Conservation (phyloP, 441 rosid species). For the Breynia disticha region DNA sequence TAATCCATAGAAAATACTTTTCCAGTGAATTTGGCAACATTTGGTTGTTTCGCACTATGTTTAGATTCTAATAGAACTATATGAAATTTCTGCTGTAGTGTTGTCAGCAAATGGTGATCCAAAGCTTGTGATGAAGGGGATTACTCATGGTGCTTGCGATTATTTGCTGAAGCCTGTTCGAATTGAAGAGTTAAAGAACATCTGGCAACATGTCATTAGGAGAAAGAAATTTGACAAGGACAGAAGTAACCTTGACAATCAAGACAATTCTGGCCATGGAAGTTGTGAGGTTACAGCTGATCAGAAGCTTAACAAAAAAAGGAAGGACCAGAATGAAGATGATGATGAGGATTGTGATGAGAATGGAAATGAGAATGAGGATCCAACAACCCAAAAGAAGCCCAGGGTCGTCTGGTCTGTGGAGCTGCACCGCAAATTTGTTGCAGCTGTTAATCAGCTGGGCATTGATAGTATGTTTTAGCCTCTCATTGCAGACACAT, state of each 20-base stretch:
- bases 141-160: conserved; percentile 82
- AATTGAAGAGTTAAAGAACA: conserved; percentile 77
- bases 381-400: conserved; percentile 61
- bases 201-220: conserved; percentile 93
- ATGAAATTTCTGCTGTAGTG: conserved; percentile 44
- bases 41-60: too few relatives aligned
- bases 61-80: too few relatives aligned
- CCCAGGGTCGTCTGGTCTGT: conserved; percentile 94
- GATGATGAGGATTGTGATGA: conserved; percentile 66
- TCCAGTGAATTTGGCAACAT: background rate
- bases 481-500: conserved; percentile 8
- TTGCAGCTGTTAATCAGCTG: conserved; percentile 75
- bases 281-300: conserved; percentile 26
- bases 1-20: background rate
- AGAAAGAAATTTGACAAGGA: conserved; percentile 41
- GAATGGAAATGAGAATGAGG: conserved; percentile 63
- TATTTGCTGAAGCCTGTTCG: conserved; percentile 81
- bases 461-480: conserved; percentile 75
- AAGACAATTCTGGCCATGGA: conserved; percentile 23
- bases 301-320: conserved; percentile 42
- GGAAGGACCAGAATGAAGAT: conserved; percentile 66
- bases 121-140: conserved; percentile 83
- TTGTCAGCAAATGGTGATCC: conserved; percentile 75
- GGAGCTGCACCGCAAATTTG: conserved; percentile 83
- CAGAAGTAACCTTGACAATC: conserved; percentile 30